Conservation (phyloP, 1,284 basidiomycete genomes). For the Trichosporon ovoides region DNA sequence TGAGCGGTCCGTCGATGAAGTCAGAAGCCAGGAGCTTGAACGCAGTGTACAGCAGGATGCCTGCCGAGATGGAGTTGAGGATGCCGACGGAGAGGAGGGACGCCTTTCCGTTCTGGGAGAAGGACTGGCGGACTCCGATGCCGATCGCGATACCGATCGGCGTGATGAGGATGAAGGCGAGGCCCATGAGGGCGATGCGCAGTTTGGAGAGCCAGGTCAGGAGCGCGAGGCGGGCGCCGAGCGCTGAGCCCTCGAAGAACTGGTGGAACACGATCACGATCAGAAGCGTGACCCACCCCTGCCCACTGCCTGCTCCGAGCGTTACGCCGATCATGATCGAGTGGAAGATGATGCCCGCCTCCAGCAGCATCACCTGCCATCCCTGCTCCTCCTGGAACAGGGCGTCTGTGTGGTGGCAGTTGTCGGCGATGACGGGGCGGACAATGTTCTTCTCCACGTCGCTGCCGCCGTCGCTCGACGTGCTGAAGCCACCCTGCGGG, state of each 20-base stretch:
- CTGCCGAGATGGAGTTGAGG: conserved; percentile 31
- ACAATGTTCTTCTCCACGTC: neutral
- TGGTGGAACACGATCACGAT: conserved; percentile 39
- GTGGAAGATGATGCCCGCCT: conserved; percentile 50
- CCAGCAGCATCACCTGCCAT: conserved; percentile 28
- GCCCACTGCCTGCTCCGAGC: conserved; percentile 24
- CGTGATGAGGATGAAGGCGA: conserved; percentile 29
- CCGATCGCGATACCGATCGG: conserved; percentile 35
- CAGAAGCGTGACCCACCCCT: conserved; percentile 27
- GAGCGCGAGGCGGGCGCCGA: conserved; percentile 35
- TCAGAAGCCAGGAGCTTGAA: conserved; percentile 35
- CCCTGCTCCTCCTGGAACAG: conserved; percentile 16
- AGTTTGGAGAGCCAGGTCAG: conserved; percentile 20
- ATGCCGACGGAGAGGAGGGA: conserved; percentile 38
- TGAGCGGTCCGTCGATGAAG: conserved; percentile 29
- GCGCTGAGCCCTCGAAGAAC: conserved; percentile 15
- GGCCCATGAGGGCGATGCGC: conserved; percentile 22
- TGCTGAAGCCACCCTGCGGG: neutral
- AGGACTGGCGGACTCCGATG: conserved; percentile 34
- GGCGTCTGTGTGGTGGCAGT: conserved; percentile 12
- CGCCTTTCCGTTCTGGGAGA: conserved; percentile 33
- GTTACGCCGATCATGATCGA: conserved; percentile 30
- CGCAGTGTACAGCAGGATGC: conserved; percentile 29
- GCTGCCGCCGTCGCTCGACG: neutral
- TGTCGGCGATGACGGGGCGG: neutral